Base-by-base conservation (phyloP, 1,139 yeast genomes). In the Arxiozyma heterogenica region DNA sequence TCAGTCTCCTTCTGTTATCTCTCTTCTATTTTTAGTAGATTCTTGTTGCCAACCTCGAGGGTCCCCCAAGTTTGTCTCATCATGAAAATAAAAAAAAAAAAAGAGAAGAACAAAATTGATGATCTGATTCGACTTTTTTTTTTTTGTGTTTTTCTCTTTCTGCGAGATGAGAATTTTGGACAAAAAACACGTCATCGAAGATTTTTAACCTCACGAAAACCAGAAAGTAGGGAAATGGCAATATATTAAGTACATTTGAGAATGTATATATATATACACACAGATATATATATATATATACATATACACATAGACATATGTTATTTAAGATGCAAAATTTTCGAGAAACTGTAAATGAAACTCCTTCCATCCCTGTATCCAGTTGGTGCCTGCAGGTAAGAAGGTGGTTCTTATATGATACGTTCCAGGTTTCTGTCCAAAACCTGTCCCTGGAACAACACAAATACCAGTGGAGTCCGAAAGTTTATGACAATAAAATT, bases 401-500 rank as follows among this genome's bases (percentile, higher is more conserved):
- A 93, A 93, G 1, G 98, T 93, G 3, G 98, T 91, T 76, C 98
- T 82, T 64, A 93, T 79, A 69, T 93, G 98, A 74, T 77, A 86
- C 6, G 97, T 89, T 20, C 87, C 95, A 51, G 83, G 82, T 51
- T 75, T 83, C 73, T 93, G 98, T 41, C 98, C 97, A 65, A 93
- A 93, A 1, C 98, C 98, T 47, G 90, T 83, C 42, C 98, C 98
- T 44, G 98, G 98, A 59, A 93, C 94, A 53, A 95, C 89, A 72
- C 98, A 93, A 58, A 93, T 90, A 62, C 98, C 98, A 11, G 98
- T 90, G 51, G 73, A 70, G 62, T 91, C 91, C 60, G 93, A 77
- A 58, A 93, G 74, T 62, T 84, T 83, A 67, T 84, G 76, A 70
- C 97, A 90, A 73, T 93, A 93, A 59, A 86, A 79, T 66, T 87